Evolutionary conservation across 2,329 filamentous ascomycete species (phyloP), one percentile per base, ranked within the genome.

Genomic region (Xylariales sp.): DNA sequence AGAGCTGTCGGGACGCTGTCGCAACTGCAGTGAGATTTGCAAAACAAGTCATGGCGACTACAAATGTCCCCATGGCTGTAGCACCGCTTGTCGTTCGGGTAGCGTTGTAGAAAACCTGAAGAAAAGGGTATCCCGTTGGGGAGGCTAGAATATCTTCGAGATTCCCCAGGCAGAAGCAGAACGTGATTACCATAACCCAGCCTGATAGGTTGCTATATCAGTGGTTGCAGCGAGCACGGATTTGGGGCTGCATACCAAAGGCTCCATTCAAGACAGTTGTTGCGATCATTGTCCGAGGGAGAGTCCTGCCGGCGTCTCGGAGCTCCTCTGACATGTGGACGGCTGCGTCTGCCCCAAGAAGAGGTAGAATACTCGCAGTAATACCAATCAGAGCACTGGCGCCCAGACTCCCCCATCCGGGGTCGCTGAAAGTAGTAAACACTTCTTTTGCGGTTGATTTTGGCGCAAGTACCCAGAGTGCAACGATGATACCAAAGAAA

Each of bases 401-500:
- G 6, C 64, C 51, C 3, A 46, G 33, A 38, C 50, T 63, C 6
- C 49, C 49, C 61, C 61, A 65, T 14, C 58, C 57, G 27, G 48
- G 53, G 39, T 63, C 58, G 4, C 47, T 48, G 29, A 63, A 60
- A 5, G 56, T 47, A 1, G 53, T 57, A 36, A 60, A 63, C 3
- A 63, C 59, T 6, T 46, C 34, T 5, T 33, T 22, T 5, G 49
- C 28, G 39, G 53, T 11, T 46, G 54, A 46, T 1, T 51, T 56
- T 11, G 62, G 60, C 1, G 59, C 55, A 42, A 63, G 58, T 3
- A 57, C 57, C 50, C 59, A 57, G 18, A 74, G 63, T 0, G 58
- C 52, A n/a, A 63, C 57, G 49, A 73, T 48, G 4, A 69, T 58
- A 2, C 58, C 62, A 27, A 72, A 56, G 40, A 71, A 73, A 4